These are phyloP conservation scores for Curvularia sp. DNA, from an alignment of 2,329 filamentous ascomycete genomes.

Conservation along the genomic window DNA sequence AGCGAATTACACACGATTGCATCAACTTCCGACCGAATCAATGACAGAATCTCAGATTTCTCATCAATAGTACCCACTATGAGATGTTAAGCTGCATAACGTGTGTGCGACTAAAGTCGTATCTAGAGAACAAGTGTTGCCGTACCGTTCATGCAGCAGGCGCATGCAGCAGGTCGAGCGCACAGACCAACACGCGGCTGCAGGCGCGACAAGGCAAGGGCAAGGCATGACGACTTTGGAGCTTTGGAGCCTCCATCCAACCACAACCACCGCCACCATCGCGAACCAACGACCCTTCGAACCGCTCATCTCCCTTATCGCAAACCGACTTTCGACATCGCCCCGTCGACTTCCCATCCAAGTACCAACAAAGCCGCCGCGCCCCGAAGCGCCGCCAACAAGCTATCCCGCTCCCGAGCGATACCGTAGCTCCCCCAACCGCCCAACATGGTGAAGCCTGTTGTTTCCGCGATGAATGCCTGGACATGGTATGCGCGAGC, in stretches of 20 bases:
- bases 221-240: constrained; percentile 13
- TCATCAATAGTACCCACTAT: no score
- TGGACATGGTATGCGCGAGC: constrained; percentile 81
- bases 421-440: constrained; percentile 18
- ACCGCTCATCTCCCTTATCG: background rate
- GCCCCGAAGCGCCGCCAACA: constrained; percentile 21
- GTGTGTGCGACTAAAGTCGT: background rate
- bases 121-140: background rate
- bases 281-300: background rate
- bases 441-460: constrained; percentile 88
- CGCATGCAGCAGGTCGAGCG: constrained; percentile 3
- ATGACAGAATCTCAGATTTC: no score
- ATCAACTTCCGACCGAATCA: no score
- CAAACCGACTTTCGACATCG: background rate
- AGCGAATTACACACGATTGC: no score
- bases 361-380: background rate
- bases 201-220: constrained; percentile 21
- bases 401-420: constrained; percentile 22
- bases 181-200: constrained; percentile 12
- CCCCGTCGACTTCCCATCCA: background rate
- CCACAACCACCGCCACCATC: background rate
- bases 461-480: constrained; percentile 89
- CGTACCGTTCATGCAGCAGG: constrained; percentile 3
- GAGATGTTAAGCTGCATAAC: no score
- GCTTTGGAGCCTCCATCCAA: background rate